Base-by-base conservation (phyloP, 2,329 filamentous ascomycete species). In the Biscogniauxia sp. region DNA sequence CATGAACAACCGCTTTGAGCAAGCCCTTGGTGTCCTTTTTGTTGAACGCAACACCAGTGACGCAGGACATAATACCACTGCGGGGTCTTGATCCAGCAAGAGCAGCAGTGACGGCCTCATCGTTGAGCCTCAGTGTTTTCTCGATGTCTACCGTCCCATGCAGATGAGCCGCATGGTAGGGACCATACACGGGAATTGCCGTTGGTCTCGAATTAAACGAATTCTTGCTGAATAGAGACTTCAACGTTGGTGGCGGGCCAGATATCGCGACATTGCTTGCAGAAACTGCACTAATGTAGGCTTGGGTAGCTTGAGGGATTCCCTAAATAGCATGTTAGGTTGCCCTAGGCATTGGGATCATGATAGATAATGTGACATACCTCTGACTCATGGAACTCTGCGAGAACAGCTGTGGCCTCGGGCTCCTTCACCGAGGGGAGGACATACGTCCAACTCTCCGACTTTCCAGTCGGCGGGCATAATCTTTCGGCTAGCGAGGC, bases 391-490 rank as follows among this genome's bases (percentile, higher is more conserved):
- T 89, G 83, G 75, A 89, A 90, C n/a, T 80, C 77, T 51, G 74
- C 75, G 9, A 90, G 77, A 15, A 80, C 78, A 51, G 75, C 75
- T 67, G 78, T 80, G 4, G 83, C 83, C 20, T 81, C 77, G 41
- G 78, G 72, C 64, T 86, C 82, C 51, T 77, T 80, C 51, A 82
- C 76, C 52, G 80, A 82, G n/a, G 86, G 79, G 57, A 90, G 80
- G 64, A 90, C 84, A 60, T 84, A 86, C 7, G 88, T 88, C 88
- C 88, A 91, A 69, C 84, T 83, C 64, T 86, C 81, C 17, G 84
- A 84, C 49, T 71, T 70, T n/a, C 76, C 76, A 20, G 55, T 64
- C 7, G 75, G 65, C 6, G 77, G 76, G 64, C 69, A 75, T 49
- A 84, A 70, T 64, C 74, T 73, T 65, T 84, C 79, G 13, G 83